Percentiles rank a stretch among this genome's conserved stretches.
phyloP scores from a whole-genome alignment of 1,284 basidiomycete genomes.

The Cystobasidiaceae sp. region DNA sequence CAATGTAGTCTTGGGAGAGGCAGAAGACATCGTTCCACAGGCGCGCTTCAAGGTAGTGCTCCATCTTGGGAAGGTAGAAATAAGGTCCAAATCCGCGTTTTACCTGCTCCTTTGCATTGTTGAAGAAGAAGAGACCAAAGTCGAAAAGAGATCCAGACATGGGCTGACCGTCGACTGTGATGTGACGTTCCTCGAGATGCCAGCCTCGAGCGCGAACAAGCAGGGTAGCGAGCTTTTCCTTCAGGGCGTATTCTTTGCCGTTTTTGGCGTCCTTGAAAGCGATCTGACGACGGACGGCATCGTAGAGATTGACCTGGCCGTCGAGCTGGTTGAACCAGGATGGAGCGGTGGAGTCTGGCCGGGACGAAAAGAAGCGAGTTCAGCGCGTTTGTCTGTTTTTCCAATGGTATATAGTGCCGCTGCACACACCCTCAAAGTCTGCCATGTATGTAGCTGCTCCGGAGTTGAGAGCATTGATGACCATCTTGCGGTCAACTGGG shows the following conservation, averaged over 20 bases:
- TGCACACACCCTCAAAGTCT: conserved; percentile 81
- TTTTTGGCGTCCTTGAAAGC: conserved; percentile 70
- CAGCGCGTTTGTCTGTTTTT: too few relatives aligned
- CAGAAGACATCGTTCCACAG: conserved; percentile 69
- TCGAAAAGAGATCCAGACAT: conserved; percentile 93
- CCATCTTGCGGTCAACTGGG: conserved; percentile 93
- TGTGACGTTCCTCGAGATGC: conserved; percentile 92
- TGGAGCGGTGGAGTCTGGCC: conserved; percentile 83
- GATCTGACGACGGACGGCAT: conserved; percentile 80
- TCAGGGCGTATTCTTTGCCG: conserved; percentile 91
- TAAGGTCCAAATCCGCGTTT: conserved; percentile 88
- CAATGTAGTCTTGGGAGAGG: conserved; percentile 86
- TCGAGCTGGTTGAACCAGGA: conserved; percentile 91
- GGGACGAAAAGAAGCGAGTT: conserved; percentile 29
- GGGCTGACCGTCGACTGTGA: conserved; percentile 83
- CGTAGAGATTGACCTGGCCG: conserved; percentile 90
- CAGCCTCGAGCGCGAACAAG: conserved; percentile 95
- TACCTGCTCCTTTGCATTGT: conserved; percentile 88
- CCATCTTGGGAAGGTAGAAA: conserved; percentile 99
- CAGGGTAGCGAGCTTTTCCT: conserved; percentile 75
- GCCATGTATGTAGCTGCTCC: conserved; percentile 92
- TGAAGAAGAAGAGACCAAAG: conserved; percentile 96
- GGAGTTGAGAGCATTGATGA: conserved; percentile 95
- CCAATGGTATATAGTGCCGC: too few relatives aligned
- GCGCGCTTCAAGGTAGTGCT: conserved; percentile 93